Evolutionary conservation across 768 basidiomycete species (phyloP).

Genomic region (Daedalea quercina): DNA sequence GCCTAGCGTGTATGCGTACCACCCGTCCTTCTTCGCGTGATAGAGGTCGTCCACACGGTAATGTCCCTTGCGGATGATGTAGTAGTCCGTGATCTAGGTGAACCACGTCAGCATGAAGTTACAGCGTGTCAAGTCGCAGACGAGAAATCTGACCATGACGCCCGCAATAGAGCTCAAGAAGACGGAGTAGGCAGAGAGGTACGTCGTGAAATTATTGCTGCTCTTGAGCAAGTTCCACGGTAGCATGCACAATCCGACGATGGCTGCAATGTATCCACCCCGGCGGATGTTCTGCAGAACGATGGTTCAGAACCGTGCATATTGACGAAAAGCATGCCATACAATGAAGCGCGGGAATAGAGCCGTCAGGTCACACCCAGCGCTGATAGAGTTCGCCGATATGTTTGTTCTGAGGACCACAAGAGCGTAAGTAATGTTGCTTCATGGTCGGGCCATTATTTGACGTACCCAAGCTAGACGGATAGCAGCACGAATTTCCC

Average conservation of each 20-base stretch:
- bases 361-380: slow-evolving; percentile 78
- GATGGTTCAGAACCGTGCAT: neutral
- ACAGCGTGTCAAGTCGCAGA: neutral
- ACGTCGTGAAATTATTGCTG: slow-evolving; percentile 73
- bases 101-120: neutral
- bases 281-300: slow-evolving; percentile 64
- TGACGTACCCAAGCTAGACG: slow-evolving; percentile 12
- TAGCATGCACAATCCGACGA: slow-evolving; percentile 68
- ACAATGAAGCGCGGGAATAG: slow-evolving; percentile 73
- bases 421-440: slow-evolving; percentile 4
- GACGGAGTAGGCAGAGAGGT: slow-evolving; percentile 77
- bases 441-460: neutral
- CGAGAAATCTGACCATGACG: slow-evolving; percentile 51
- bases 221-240: slow-evolving; percentile 73
- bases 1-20: slow-evolving; percentile 74
- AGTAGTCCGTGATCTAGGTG: slow-evolving; percentile 75
- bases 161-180: slow-evolving; percentile 78
- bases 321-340: slow-evolving; percentile 9
- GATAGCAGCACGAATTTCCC: too few relatives aligned
- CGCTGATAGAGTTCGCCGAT: slow-evolving; percentile 77
- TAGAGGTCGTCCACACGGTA: slow-evolving; percentile 73
- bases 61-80: slow-evolving; percentile 61
- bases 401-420: slow-evolving; percentile 64
- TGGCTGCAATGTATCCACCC: slow-evolving; percentile 78
- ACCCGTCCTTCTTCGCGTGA: slow-evolving; percentile 43